phyloP scores from a whole-genome alignment of 306 rosid genomes.

The Castanopsis chinensis region DNA sequence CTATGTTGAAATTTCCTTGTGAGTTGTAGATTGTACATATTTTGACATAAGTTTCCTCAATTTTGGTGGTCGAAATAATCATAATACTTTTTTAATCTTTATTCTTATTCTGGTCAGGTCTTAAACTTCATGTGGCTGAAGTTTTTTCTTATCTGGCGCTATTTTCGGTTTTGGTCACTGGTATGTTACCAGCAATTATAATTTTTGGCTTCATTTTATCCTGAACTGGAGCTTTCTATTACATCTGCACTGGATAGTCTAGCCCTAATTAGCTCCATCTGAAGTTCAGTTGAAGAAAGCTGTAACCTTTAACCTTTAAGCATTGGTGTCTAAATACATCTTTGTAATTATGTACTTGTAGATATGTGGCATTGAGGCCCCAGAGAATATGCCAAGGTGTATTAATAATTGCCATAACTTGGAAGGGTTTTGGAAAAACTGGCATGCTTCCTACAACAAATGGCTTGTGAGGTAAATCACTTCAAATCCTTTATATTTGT shows the following conservation, averaged over 20 bases:
- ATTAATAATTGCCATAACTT: constrained; percentile 81
- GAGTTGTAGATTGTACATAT: not conserved
- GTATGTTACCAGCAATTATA: constrained; percentile 39
- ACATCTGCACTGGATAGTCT: not conserved
- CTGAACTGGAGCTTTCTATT: not conserved
- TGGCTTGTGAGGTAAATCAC: constrained; percentile 90
- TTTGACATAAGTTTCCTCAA: not conserved
- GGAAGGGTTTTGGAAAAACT: constrained; percentile 93
- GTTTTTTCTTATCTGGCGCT: constrained; percentile 88
- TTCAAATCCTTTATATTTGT: constrained; percentile 17
- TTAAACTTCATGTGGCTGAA: constrained; percentile 95
- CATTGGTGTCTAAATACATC: not conserved
- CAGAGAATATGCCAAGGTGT: constrained; percentile 97
- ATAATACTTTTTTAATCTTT: constrained; percentile 14
- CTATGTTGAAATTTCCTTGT: not conserved
- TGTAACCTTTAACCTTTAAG: constrained; percentile 19
- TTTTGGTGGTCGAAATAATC: not conserved
- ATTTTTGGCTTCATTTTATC: not conserved
- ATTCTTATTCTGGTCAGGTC: constrained; percentile 53
- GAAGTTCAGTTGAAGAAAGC: not conserved
- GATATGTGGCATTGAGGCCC: constrained; percentile 84
- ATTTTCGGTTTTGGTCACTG: constrained; percentile 92
- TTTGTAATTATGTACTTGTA: constrained; percentile 29
- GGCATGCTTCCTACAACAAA: constrained; percentile 99
- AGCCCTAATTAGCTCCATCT: not conserved